Conservation (phyloP, 306 rosid genomes). For the Heteromeles arbutifolia region DNA sequence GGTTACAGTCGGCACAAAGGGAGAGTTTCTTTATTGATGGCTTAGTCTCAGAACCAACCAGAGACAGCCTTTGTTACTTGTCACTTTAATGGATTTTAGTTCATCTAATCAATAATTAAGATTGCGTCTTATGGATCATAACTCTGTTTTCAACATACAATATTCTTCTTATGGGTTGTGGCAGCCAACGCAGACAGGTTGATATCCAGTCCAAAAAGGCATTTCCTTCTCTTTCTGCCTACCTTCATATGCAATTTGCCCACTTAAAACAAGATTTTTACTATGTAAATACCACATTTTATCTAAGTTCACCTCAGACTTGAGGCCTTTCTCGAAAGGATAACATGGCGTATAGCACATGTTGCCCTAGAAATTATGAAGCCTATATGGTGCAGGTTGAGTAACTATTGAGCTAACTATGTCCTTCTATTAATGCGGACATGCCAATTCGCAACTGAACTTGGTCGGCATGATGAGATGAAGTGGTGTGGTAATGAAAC, state of each 20-base stretch:
- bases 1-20: neutral
- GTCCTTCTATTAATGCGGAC: too few species aligned
- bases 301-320: too few species aligned
- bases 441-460: too few species aligned
- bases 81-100: neutral
- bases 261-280: neutral
- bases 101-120: neutral
- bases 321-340: too few species aligned
- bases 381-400: too few species aligned
- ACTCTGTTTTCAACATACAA: neutral
- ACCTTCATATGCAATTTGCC: neutral
- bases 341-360: too few species aligned
- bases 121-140: neutral
- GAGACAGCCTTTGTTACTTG: neutral
- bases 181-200: neutral
- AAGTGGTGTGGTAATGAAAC: too few species aligned
- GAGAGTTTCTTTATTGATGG: neutral
- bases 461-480: too few species aligned
- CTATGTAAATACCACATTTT: neutral
- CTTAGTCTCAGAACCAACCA: constrained; percentile 3
- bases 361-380: too few species aligned
- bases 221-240: neutral
- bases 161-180: neutral
- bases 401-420: too few species aligned
- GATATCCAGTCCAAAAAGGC: constrained; percentile 4